Evolutionary conservation across 495 filamentous ascomycete genomes (phyloP), one percentile per base, ranked within the genome.

Genomic region (Hypoxylon intermedium): DNA sequence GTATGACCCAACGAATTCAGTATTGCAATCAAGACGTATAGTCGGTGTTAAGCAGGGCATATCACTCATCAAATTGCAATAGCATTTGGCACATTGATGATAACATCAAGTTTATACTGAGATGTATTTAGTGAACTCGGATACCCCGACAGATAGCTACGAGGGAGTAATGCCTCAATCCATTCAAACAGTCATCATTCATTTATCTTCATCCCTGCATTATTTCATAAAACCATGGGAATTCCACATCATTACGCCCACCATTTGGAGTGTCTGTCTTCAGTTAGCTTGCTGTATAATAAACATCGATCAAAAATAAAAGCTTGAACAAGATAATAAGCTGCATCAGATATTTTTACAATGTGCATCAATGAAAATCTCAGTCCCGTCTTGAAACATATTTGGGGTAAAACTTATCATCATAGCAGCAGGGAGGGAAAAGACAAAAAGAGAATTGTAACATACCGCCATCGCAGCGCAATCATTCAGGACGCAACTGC

Each of bases 331-430:
- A 20, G 42, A 19, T 9, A 16, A 23, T 16, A 41, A 30, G 42
- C 56, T 60, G 56, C 28, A 44, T 60, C 56, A 65, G 62, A 53
- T 53, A 60, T 56, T 44, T 44, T 66, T 71, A n/a, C n/a, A n/a
- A n/a, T n/a, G 65, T 66, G 40, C 61, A 68, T 71, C 68, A 68
- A 58, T 47, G 65, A 71, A 66, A 47, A 71, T 68, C 55, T 68
- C 65, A 66, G 65, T 49, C 65, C 65, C 68, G 68, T 71, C 68
- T 71, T 71, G 65, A 71, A 71, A 68, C 61, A 71, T 71, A 68
- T 71, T 68, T 68, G 37, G 36, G 58, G 38, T 48, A 54, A 62
- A 63, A 38, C 26, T 63, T 63, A 61, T 71, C 65, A 68, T 71
- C 65, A 66, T 64, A 49, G 56, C 40, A 71, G 55, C 64, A 16